phyloP scores from a whole-genome alignment of 768 basidiomycete species.

The Leccinum longicurvipes region DNA sequence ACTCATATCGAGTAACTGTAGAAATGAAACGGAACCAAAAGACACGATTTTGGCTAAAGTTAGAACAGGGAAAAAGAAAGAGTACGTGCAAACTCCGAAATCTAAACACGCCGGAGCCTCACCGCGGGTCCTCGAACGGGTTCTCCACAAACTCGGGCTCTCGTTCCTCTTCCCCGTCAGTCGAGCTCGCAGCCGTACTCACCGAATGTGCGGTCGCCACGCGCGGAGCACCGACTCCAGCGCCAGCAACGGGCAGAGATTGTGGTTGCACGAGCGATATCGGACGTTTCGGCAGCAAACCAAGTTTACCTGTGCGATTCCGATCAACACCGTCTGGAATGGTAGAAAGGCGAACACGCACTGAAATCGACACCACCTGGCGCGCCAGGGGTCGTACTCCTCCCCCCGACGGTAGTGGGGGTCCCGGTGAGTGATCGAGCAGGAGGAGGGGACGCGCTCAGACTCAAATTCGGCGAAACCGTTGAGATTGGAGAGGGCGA shows the following conservation, averaged over 20 bases:
- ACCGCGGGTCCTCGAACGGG: slow-evolving; percentile 57
- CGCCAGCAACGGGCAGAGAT: slow-evolving; percentile 25
- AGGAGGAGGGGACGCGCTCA: neutral
- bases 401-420: slow-evolving; percentile 3
- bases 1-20: too few species aligned
- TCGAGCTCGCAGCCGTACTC: slow-evolving; percentile 22
- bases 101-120: neutral
- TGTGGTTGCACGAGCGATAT: slow-evolving; percentile 49
- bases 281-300: slow-evolving; percentile 70
- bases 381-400: slow-evolving; percentile 13
- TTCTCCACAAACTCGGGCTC: slow-evolving; percentile 71
- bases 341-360: slow-evolving; percentile 8
- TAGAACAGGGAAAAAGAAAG: neutral
- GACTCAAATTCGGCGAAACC: neutral
- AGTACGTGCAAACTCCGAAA: too few species aligned
- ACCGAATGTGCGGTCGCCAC: slow-evolving; percentile 7
- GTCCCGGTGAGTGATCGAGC: slow-evolving; percentile 2
- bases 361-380: slow-evolving; percentile 32
- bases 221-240: slow-evolving; percentile 1
- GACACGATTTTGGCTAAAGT: too few species aligned
- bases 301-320: slow-evolving; percentile 51
- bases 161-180: slow-evolving; percentile 45
- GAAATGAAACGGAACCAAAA: too few species aligned
- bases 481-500: slow-evolving; percentile 5
- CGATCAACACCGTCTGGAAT: neutral